Evolutionary conservation across 768 basidiomycete species (phyloP).

Genomic region (Rhodocollybia butyracea): DNA sequence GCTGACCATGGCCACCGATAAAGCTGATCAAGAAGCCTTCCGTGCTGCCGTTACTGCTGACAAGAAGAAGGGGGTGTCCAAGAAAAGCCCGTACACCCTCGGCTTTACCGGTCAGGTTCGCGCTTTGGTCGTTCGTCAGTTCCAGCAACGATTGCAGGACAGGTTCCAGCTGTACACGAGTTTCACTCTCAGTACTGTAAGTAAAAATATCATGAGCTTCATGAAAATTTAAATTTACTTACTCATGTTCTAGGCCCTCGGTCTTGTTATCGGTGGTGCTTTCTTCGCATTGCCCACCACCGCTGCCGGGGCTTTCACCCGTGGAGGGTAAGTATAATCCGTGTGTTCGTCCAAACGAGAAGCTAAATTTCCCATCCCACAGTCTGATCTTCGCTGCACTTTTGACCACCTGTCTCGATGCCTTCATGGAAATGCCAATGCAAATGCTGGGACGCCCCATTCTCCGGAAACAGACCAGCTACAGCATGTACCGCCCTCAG

Average conservation of each 20-base stretch:
- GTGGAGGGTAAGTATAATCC: slow-evolving; percentile 49
- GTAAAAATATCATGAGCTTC: background rate
- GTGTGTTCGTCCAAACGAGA: background rate
- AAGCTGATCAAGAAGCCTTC: slow-evolving; percentile 72
- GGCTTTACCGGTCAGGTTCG: slow-evolving; percentile 72
- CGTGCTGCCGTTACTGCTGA: slow-evolving; percentile 69
- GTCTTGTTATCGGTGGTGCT: slow-evolving; percentile 69
- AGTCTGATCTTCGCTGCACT: slow-evolving; percentile 71
- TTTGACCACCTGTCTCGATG: slow-evolving; percentile 66
- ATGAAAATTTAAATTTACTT: background rate
- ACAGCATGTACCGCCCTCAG: slow-evolving; percentile 67
- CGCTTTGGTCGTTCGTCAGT: slow-evolving; percentile 69
- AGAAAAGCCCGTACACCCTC: slow-evolving; percentile 80
- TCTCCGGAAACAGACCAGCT: slow-evolving; percentile 62
- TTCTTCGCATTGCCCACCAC: slow-evolving; percentile 73
- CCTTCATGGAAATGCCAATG: slow-evolving; percentile 71
- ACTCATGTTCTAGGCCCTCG: slow-evolving; percentile 36
- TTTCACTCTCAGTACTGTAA: slow-evolving; percentile 55
- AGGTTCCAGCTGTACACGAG: slow-evolving; percentile 74
- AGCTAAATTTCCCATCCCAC: background rate
- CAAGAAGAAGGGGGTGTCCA: slow-evolving; percentile 75
- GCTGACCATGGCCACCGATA: slow-evolving; percentile 51
- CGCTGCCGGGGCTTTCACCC: slow-evolving; percentile 81
- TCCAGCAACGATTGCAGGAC: slow-evolving; percentile 73
- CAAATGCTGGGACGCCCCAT: slow-evolving; percentile 83